Conservation (phyloP, 169 alveolate genomes). For the Eimeria zaria region DNA sequence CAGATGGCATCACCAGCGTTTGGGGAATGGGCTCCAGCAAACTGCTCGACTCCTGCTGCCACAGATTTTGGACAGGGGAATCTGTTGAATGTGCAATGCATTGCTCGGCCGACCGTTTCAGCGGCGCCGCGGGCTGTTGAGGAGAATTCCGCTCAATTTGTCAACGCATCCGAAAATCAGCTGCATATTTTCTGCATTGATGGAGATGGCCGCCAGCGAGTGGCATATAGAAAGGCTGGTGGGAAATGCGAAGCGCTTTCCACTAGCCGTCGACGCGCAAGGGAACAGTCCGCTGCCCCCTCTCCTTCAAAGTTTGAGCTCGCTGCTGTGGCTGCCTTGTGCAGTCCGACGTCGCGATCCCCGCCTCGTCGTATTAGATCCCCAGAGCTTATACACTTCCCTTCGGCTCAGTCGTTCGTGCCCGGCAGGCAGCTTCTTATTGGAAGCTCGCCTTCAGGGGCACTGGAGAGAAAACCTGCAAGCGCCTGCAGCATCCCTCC, state of each 20-base stretch:
- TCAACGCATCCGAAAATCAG: not conserved
- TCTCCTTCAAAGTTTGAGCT: conserved; percentile 65
- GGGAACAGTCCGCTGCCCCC: not conserved
- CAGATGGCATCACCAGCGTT: conserved; percentile 1
- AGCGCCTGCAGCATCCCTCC: conserved; percentile 6
- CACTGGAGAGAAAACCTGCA: not conserved
- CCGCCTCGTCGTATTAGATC: not conserved
- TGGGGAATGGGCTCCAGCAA: not conserved
- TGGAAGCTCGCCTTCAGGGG: not conserved
- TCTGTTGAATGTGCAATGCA: not conserved
- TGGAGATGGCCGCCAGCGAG: conserved; percentile 6
- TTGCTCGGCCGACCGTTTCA: not conserved
- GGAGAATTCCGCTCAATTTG: not conserved
- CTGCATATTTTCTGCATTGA: conserved; percentile 22
- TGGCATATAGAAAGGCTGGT: not conserved
- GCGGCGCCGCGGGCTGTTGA: not conserved
- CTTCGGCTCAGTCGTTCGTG: conserved; percentile 32
- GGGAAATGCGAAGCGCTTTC: not conserved
- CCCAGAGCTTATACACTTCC: not conserved
- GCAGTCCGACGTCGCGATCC: conserved; percentile 1
- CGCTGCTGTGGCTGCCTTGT: conserved; percentile 68
- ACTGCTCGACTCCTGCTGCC: not conserved
- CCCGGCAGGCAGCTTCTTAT: conserved; percentile 23
- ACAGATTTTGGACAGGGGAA: not conserved
- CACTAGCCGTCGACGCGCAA: not conserved